These are phyloP conservation scores for Periglandula ipomoeae DNA, from an alignment of 2,329 filamentous ascomycete species.

Conservation along the genomic window DNA sequence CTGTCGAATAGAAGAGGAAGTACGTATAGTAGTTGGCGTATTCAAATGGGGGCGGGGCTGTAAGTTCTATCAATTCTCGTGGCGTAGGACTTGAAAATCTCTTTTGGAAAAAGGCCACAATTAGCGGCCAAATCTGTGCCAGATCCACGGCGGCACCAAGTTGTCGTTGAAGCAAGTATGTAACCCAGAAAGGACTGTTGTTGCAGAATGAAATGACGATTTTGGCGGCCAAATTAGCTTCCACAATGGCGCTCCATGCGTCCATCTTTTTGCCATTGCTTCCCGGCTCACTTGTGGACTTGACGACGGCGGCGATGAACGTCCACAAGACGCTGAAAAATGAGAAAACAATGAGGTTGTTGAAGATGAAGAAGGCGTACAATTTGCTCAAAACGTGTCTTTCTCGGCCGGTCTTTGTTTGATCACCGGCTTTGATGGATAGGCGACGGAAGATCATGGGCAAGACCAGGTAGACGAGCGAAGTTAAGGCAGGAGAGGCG, in stretches of 20 bases:
- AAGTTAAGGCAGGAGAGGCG: constrained; percentile 76
- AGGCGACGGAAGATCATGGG: constrained; percentile 87
- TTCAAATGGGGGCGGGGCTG: constrained; percentile 85
- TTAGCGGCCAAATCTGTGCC: constrained; percentile 75
- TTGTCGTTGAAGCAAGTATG: constrained; percentile 86
- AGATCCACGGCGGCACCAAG: constrained; percentile 89
- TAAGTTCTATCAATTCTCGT: constrained; percentile 82
- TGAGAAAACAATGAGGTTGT: constrained; percentile 91
- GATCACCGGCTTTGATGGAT: constrained; percentile 73
- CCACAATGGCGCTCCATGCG: constrained; percentile 59
- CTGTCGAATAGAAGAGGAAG: constrained; percentile 88
- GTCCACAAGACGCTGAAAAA: constrained; percentile 77
- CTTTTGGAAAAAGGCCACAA: constrained; percentile 76
- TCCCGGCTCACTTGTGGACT: constrained; percentile 34
- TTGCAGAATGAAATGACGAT: constrained; percentile 69
- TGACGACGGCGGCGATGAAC: constrained; percentile 58
- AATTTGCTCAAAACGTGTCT: constrained; percentile 84
- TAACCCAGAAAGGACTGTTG: constrained; percentile 88
- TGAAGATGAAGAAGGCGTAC: constrained; percentile 94
- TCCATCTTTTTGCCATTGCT: constrained; percentile 37
- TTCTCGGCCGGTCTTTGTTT: constrained; percentile 86
- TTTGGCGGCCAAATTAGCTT: constrained; percentile 51
- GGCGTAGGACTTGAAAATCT: constrained; percentile 84
- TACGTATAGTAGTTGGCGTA: constrained; percentile 98
- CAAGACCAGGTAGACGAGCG: constrained; percentile 75